These are phyloP conservation scores for Aquilaria sinensis DNA, from an alignment of 345 rosid species.

Conservation along the genomic window DNA sequence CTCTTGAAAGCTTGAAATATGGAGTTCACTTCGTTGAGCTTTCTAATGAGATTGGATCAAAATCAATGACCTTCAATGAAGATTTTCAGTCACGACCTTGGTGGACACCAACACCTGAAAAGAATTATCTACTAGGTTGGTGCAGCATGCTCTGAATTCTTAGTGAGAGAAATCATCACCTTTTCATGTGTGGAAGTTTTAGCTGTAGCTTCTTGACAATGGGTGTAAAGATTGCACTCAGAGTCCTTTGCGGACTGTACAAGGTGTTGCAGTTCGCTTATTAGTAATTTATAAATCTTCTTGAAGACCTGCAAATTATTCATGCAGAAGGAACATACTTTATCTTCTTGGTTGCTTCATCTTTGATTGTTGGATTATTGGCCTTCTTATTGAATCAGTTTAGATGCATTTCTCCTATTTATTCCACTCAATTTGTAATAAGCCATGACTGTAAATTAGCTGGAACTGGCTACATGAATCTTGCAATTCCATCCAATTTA, in stretches of 20 bases:
- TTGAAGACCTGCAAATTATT: too few species aligned
- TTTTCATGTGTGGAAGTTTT: not conserved
- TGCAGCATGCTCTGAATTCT: not conserved
- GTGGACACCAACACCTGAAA: slow-evolving; percentile 90
- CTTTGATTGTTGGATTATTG: not conserved
- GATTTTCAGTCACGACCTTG: slow-evolving; percentile 90
- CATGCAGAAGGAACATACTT: too few species aligned
- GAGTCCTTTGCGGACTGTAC: not conserved
- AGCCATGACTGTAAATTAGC: too few species aligned
- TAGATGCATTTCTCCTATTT: not conserved
- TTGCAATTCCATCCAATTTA: too few species aligned
- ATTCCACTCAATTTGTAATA: not conserved
- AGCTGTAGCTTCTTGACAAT: too few species aligned
- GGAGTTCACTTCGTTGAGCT: slow-evolving; percentile 74
- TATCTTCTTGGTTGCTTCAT: not conserved
- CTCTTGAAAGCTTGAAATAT: slow-evolving; percentile 64
- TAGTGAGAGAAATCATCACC: not conserved
- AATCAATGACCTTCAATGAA: slow-evolving; percentile 68
- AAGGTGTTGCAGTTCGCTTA: not conserved
- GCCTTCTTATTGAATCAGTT: not conserved
- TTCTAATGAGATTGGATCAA: slow-evolving; percentile 69
- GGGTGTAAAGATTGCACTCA: not conserved
- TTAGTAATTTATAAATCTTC: not conserved
- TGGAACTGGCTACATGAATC: too few species aligned
- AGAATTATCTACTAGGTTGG: slow-evolving; percentile 81